Conservation (phyloP, 2,329 filamentous ascomycete genomes). For the Penicillium sp. region DNA sequence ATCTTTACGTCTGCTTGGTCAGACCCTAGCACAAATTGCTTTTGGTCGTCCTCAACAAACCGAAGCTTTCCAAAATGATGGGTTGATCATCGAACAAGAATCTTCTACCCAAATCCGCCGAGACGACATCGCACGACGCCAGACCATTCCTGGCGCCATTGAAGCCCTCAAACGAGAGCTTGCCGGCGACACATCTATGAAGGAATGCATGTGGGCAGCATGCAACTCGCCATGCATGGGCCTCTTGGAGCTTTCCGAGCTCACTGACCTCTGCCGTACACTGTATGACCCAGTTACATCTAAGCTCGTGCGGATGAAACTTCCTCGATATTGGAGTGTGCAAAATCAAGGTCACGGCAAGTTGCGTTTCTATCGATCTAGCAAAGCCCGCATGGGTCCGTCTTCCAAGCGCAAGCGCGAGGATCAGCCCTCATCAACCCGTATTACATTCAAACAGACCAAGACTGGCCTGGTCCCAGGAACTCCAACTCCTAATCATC, state of each 20-base stretch:
- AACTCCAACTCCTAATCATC: constrained; percentile 26
- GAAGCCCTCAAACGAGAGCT: constrained; percentile 56
- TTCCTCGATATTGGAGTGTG: constrained; percentile 58
- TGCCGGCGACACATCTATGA: constrained; percentile 48
- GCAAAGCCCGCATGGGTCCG: constrained; percentile 37
- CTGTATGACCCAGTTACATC: constrained; percentile 55
- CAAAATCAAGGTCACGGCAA: constrained; percentile 51
- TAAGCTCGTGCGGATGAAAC: constrained; percentile 50
- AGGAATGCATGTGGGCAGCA: constrained; percentile 56
- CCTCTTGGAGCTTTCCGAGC: constrained; percentile 54
- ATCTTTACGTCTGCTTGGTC: constrained; percentile 53
- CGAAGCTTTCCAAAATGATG: constrained; percentile 35
- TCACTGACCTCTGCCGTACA: constrained; percentile 57
- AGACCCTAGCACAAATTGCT: constrained; percentile 57
- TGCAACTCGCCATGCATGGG: constrained; percentile 52
- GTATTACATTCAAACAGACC: constrained; percentile 45
- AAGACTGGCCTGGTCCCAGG: constrained; percentile 28
- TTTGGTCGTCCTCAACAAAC: constrained; percentile 50
- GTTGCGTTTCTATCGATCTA: constrained; percentile 43
- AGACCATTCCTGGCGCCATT: constrained; percentile 58
- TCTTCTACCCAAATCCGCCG: constrained; percentile 52
- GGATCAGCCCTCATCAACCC: constrained; percentile 36
- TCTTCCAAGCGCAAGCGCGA: constrained; percentile 42
- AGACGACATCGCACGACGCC: constrained; percentile 53
- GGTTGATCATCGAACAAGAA: constrained; percentile 59